phyloP scores from a whole-genome alignment of 768 basidiomycete genomes.

The Cystobasidium onofrii region DNA sequence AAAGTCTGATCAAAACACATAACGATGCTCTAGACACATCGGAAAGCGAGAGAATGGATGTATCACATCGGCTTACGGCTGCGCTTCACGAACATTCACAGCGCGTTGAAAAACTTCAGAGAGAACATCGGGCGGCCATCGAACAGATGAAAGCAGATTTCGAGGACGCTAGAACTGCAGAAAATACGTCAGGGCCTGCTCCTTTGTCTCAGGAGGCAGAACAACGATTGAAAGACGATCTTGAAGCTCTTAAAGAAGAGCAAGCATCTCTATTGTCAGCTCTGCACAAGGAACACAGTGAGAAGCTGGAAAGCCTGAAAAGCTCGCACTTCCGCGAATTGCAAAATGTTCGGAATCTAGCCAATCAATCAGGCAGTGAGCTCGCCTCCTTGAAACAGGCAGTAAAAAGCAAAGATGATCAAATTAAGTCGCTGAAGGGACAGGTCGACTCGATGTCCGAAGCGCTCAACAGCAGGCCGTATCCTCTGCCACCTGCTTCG shows the following conservation, averaged over 20 bases:
- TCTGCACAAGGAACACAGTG: background rate
- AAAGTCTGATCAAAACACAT: background rate
- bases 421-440: slow-evolving; percentile 3
- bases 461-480: slow-evolving; percentile 1
- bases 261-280: background rate
- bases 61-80: slow-evolving; percentile 14
- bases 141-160: background rate
- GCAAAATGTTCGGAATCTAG: slow-evolving; percentile 16
- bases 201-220: background rate
- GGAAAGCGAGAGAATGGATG: slow-evolving; percentile 25
- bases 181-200: background rate
- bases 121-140: background rate
- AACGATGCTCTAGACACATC: slow-evolving; percentile 9
- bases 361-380: slow-evolving; percentile 8
- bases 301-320: background rate
- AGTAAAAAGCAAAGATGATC: background rate
- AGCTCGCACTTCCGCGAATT: slow-evolving; percentile 15
- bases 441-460: slow-evolving; percentile 12
- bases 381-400: background rate
- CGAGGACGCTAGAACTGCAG: background rate
- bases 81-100: slow-evolving; percentile 22
- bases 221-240: background rate
- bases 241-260: background rate
- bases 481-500: slow-evolving; percentile 26
- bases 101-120: slow-evolving; percentile 9